Base-by-base conservation (phyloP, 805 yeast genomes). In the Suhomyces tanzawaensis region DNA sequence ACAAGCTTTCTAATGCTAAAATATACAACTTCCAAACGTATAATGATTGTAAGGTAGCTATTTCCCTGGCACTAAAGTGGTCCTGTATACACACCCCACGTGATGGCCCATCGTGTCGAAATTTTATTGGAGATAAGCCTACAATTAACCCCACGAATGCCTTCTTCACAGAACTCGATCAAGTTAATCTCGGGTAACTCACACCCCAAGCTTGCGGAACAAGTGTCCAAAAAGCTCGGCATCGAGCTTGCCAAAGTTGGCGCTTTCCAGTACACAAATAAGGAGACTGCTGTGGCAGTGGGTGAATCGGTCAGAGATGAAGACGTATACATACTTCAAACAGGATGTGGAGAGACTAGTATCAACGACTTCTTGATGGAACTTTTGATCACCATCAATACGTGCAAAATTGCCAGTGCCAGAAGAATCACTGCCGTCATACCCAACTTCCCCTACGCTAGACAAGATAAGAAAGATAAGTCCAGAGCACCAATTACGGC, bases 401-500 rank as follows among this genome's bases (percentile, higher is more conserved):
- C 98, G 12, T 89, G 97, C 66, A 84, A 83, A 54, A 81, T 90
- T n/a, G 98, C 98, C 2, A 86, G 96, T 23, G 97, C 96, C 1
- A 76, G 97, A 57, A 74, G 91, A 45, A 85, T 91, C 56, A 90
- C 97, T 1, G 96, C 95, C 0, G 95, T 91, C 39, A 79, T 93
- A 44, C 99, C 99, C 33, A 86, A 84, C 62, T 91, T 90, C 68
- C 96, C 97, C 11, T 91, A 91, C 58, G 98, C 98, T 3, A 79
- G 99, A 66, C 99, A 91, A 63, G 99, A 91, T 64, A 85, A 90
- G 63, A 91, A 91, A 63, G 98, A 91, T 62, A 91, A 91, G 62
- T 81, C 91, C 31, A 76, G 99, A 52, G 98, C 97, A 7, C 96
- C 98, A 19, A 89, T 91, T 44, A 88, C 97, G 7, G 98, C 98